These are phyloP conservation scores for Mucor mucedo DNA, from an alignment of 371 early-diverging fungal species.

Conservation along the genomic window DNA sequence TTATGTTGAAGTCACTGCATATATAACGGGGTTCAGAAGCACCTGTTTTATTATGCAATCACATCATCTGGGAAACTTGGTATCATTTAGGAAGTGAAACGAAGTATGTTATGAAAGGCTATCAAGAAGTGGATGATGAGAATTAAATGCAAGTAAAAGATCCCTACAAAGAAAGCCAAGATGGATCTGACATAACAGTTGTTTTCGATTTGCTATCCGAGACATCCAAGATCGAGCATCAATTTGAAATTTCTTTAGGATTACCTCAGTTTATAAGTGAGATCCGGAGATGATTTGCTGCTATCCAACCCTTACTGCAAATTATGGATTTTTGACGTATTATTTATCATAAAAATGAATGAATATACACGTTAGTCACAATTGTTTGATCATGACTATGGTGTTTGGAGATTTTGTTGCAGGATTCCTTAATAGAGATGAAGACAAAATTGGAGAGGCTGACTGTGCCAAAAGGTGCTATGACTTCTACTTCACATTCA, in stretches of 20 bases:
- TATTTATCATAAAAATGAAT: slow-evolving; percentile 69
- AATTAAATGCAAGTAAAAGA: slow-evolving; percentile 30
- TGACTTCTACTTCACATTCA: neutral
- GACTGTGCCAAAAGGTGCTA: slow-evolving; percentile 39
- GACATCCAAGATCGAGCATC: slow-evolving; percentile 58
- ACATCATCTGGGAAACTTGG: slow-evolving; percentile 45
- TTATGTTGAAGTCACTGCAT: slow-evolving; percentile 34
- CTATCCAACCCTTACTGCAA: slow-evolving; percentile 41
- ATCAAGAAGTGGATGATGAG: neutral
- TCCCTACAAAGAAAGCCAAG: slow-evolving; percentile 77
- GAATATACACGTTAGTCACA: slow-evolving; percentile 77
- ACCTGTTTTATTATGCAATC: slow-evolving; percentile 65
- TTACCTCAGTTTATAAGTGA: slow-evolving; percentile 56
- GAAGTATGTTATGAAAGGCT: slow-evolving; percentile 22
- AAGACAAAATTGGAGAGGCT: slow-evolving; percentile 68
- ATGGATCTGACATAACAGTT: slow-evolving; percentile 69
- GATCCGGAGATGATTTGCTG: slow-evolving; percentile 6
- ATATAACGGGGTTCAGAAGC: slow-evolving; percentile 67
- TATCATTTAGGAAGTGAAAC: slow-evolving; percentile 60
- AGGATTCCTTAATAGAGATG: slow-evolving; percentile 63
- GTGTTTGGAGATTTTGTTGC: slow-evolving; percentile 77
- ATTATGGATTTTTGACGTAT: slow-evolving; percentile 56
- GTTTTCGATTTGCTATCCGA: slow-evolving; percentile 60
- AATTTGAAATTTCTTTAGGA: slow-evolving; percentile 56
- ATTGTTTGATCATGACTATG: slow-evolving; percentile 73